These are phyloP conservation scores for Trichoderma koningiopsis DNA, from an alignment of 2,329 filamentous ascomycete genomes.

Conservation along the genomic window DNA sequence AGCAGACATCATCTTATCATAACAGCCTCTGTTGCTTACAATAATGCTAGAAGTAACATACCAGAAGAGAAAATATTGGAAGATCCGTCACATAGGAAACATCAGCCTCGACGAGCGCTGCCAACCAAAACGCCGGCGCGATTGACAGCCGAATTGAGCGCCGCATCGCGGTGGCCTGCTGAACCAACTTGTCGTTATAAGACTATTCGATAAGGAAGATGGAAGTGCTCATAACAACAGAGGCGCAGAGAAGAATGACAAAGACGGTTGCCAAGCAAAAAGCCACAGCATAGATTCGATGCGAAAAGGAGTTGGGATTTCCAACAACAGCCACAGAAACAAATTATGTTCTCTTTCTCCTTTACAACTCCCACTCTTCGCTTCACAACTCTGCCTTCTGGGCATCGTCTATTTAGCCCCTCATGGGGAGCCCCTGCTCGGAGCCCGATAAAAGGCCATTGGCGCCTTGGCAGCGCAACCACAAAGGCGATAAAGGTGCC, in stretches of 20 bases:
- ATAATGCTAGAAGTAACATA: constrained; percentile 28
- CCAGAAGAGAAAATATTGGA: constrained; percentile 45
- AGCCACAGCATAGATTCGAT: neutral
- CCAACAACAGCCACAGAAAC: neutral
- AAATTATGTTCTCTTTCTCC: neutral
- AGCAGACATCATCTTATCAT: neutral
- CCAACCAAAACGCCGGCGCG: constrained; percentile 1
- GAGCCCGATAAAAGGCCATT: constrained; percentile 2
- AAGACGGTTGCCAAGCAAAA: neutral
- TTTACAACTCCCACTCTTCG: neutral
- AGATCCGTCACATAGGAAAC: constrained; percentile 51
- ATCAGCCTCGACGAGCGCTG: constrained; percentile 24
- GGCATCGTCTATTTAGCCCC: constrained; percentile 10
- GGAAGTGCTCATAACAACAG: neutral
- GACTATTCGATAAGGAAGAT: neutral
- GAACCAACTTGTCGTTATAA: neutral
- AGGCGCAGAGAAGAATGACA: neutral
- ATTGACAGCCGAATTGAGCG: constrained; percentile 12
- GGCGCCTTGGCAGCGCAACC: constrained; percentile 15
- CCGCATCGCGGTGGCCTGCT: constrained; percentile 7
- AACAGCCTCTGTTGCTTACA: neutral
- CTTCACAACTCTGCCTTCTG: neutral
- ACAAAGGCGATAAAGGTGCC: constrained; percentile 5
- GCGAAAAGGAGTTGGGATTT: neutral
- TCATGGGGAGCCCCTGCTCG: constrained; percentile 21